These are phyloP conservation scores for Suillus tomentosus DNA, from an alignment of 768 basidiomycete species.

Conservation along the genomic window DNA sequence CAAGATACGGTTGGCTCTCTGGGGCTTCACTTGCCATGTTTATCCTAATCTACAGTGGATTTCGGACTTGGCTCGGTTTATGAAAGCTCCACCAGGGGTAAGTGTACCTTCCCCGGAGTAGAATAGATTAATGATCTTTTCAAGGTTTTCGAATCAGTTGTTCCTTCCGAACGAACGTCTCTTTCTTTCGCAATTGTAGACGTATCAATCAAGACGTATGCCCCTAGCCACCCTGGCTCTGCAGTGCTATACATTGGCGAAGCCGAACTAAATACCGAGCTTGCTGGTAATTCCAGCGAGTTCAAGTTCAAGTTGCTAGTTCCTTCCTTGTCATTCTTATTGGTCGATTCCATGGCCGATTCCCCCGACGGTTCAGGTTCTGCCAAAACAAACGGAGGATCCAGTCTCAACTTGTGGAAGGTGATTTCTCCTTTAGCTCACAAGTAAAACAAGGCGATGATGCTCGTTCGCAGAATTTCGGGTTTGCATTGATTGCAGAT, in stretches of 20 bases:
- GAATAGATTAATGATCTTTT: slow-evolving; percentile 6
- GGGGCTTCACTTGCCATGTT: slow-evolving; percentile 63
- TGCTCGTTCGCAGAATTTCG: slow-evolving; percentile 44
- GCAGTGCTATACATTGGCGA: slow-evolving; percentile 68
- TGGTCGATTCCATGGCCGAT: slow-evolving; percentile 54
- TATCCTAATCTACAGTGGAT: slow-evolving; percentile 66
- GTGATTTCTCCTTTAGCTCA: slow-evolving; percentile 39
- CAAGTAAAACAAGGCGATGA: slow-evolving; percentile 13
- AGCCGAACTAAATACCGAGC: slow-evolving; percentile 68
- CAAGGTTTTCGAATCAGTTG: slow-evolving; percentile 89
- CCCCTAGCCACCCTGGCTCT: slow-evolving; percentile 62
- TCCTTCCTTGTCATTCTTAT: slow-evolving; percentile 50
- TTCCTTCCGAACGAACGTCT: slow-evolving; percentile 84
- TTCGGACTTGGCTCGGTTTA: slow-evolving; percentile 60
- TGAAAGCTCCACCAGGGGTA: slow-evolving; percentile 88
- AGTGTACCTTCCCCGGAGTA: slow-evolving; percentile 30
- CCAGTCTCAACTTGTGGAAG: slow-evolving; percentile 64
- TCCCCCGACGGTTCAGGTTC: slow-evolving; percentile 22
- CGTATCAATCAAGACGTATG: slow-evolving; percentile 61
- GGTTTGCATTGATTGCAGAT: slow-evolving; percentile 71
- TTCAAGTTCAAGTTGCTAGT: slow-evolving; percentile 52
- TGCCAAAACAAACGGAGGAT: slow-evolving; percentile 21
- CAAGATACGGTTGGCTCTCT: slow-evolving; percentile 61
- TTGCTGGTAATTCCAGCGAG: slow-evolving; percentile 67
- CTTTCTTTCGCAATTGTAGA: slow-evolving; percentile 67